A percentile compares a stretch with the other conserved stretches of the same genome.
These are phyloP conservation scores for Aspergillus olivimuriae DNA, from an alignment of 495 filamentous ascomycete species.

Conservation along the genomic window DNA sequence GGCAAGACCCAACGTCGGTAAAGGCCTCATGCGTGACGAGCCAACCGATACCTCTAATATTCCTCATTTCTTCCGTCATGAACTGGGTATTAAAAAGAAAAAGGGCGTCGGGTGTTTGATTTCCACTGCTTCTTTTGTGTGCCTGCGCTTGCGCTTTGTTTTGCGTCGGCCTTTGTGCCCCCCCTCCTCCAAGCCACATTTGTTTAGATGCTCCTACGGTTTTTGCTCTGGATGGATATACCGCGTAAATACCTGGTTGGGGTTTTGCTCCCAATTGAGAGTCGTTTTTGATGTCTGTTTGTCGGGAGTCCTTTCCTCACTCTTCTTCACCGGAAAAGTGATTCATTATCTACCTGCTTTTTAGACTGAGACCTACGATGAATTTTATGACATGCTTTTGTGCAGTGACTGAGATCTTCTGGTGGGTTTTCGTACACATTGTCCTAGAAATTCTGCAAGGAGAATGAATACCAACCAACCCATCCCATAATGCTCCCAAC, in stretches of 20 bases:
- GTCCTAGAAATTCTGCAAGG: no score
- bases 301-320: no score
- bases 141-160: background rate
- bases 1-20: slow-evolving; percentile 55
- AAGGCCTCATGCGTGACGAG: slow-evolving; percentile 16
- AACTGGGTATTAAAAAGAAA: slow-evolving; percentile 17
- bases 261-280: background rate
- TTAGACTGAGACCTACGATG: background rate
- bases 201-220: background rate
- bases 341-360: no score
- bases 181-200: no score
- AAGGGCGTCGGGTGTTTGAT: slow-evolving; percentile 13
- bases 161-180: no score
- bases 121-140: background rate
- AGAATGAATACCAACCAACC: no score
- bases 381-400: background rate
- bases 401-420: background rate
- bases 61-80: slow-evolving; percentile 22
- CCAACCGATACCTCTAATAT: slow-evolving; percentile 31
- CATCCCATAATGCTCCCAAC: no score
- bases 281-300: background rate
- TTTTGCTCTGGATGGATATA: background rate
- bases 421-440: background rate
- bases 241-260: background rate
- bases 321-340: background rate